Base-by-base conservation (phyloP, 2,329 filamentous ascomycete genomes). In the Geosmithia morbida region DNA sequence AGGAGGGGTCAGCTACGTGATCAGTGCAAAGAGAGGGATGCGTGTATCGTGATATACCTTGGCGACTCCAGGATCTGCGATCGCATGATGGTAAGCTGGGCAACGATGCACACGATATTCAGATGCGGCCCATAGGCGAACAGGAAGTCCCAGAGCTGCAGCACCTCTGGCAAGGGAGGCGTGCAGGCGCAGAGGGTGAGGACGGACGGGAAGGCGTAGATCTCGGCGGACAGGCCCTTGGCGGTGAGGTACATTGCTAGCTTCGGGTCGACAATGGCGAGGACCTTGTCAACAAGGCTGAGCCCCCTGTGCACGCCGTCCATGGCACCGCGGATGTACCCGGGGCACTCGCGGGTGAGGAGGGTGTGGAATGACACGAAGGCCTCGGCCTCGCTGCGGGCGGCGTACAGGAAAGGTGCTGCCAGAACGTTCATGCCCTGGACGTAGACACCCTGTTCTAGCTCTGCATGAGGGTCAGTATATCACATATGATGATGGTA, bases 381-480 rank as follows among this genome's bases (percentile, higher is more conserved):
- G 2, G 92, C 92, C 66, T 98, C 89, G 7, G 89, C 84, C 66
- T 98, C 92, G 61, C 87, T 95, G 49, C 88, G 82, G 1, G 92
- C 89, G 5, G 87, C 88, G 62, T 98, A 98, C 43, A 98, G 72
- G 59, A 98, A 96, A 0, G 92, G 92, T 1, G 92, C 92, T 10
- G 89, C 90, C 16, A 98, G 77, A 41, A 98, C 92, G 61, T 98
- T 98, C 90, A 98, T 97, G 54, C 92, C 92, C 65, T 98, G 92
- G 2, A 98, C 90, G 57, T 98, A 98, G 41, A 86, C 89, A 30
- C 88, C 87, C 11, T 86, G 77, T 55, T 87, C 83, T 4, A 43
- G 74, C 45, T 26, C 18, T 53, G 17, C 39, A 39, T 63, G 29
- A 63, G 52, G 18, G 17, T 37, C 13, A 40, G 30, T 20, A 18